Evolutionary conservation across 2,329 filamentous ascomycete species (phyloP).

Genomic region (Exophiala xenobiotica): DNA sequence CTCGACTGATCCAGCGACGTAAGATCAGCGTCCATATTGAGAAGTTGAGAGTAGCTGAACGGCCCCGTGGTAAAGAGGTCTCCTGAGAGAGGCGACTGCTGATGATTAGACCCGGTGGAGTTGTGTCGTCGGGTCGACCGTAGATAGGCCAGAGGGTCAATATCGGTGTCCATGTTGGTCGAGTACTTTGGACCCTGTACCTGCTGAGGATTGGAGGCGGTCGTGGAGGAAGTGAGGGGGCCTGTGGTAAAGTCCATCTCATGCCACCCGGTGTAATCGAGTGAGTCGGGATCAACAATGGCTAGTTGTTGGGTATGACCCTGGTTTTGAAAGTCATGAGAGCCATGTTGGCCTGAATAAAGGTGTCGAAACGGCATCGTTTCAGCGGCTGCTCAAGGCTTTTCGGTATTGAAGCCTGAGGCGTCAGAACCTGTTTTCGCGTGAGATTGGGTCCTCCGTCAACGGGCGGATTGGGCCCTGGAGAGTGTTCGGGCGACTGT

Average conservation of each 20-base stretch:
- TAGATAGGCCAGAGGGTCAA: conserved; percentile 20
- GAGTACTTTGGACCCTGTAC: conserved; percentile 21
- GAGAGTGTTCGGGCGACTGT: not conserved
- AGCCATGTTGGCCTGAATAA: conserved; percentile 19
- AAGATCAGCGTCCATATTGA: conserved; percentile 28
- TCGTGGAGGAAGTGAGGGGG: conserved; percentile 18
- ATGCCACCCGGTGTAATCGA: conserved; percentile 28
- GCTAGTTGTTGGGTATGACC: conserved; percentile 21
- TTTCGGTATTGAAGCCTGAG: not conserved
- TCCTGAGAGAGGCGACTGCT: conserved; percentile 24
- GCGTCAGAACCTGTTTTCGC: not conserved
- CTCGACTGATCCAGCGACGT: conserved; percentile 27
- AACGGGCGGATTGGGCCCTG: not conserved
- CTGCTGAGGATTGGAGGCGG: conserved; percentile 9
- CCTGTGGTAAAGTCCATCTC: conserved; percentile 28
- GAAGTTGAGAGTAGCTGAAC: conserved; percentile 26
- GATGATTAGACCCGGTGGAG: conserved; percentile 16
- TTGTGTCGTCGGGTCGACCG: conserved; percentile 18
- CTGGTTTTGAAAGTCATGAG: conserved; percentile 27
- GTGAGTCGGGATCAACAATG: conserved; percentile 25
- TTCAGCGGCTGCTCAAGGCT: conserved; percentile 1
- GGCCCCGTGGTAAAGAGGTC: conserved; percentile 23
- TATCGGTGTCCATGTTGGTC: conserved; percentile 24
- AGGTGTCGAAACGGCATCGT: conserved; percentile 23
- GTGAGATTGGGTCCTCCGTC: not conserved